phyloP scores from a whole-genome alignment of 2,329 filamentous ascomycete species.

The Sarocladium kiliense region DNA sequence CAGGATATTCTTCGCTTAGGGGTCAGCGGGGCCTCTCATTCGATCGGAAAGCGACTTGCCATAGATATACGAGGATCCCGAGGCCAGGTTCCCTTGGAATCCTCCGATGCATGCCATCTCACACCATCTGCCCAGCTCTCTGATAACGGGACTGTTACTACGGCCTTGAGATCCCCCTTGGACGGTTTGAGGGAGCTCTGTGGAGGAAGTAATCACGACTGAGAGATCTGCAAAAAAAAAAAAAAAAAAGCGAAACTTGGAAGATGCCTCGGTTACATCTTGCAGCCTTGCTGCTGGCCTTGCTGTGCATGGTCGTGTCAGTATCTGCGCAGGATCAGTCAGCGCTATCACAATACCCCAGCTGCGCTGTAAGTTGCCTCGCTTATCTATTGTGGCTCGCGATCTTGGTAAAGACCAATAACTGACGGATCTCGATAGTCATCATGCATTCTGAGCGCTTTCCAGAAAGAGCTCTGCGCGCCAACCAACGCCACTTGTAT shows the following conservation, averaged over 20 bases:
- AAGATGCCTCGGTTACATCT: not conserved
- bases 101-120: not conserved
- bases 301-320: not conserved
- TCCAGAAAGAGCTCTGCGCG: not conserved
- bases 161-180: not conserved
- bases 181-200: not conserved
- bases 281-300: not conserved
- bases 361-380: not conserved
- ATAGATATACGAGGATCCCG: not conserved
- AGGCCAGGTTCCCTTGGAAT: not conserved
- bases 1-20: not conserved
- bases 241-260: too few relatives aligned
- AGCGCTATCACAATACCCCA: not conserved
- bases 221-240: too few relatives aligned
- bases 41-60: not conserved
- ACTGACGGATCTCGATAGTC: not conserved
- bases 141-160: too few relatives aligned
- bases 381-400: too few relatives aligned
- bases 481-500: conserved; percentile 2
- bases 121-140: not conserved
- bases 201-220: not conserved
- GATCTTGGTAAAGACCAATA: too few relatives aligned
- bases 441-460: not conserved
- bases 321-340: not conserved
- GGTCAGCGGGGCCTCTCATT: not conserved